phyloP scores from a whole-genome alignment of 192 early-diverging fungal genomes.

The Oehlia diaphana region DNA sequence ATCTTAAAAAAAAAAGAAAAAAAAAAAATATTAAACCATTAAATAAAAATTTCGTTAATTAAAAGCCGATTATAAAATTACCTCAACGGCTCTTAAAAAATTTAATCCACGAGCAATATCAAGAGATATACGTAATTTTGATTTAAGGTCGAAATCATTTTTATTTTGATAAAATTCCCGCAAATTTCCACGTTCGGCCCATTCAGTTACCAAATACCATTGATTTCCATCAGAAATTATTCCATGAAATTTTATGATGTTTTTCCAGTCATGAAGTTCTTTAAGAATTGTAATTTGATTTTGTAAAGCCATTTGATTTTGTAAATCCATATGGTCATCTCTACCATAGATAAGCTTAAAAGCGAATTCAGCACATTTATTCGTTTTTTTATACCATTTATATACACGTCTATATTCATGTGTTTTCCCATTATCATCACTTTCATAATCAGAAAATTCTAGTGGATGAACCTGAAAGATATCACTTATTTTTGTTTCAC shows the following conservation, averaged over 20 bases:
- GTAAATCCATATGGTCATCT: not conserved
- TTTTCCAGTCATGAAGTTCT: not conserved
- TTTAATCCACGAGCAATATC: slow-evolving; percentile 22
- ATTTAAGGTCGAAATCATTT: not conserved
- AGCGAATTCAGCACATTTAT: not conserved
- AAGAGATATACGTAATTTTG: slow-evolving; percentile 8
- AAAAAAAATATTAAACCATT: too few relatives aligned
- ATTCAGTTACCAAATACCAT: slow-evolving; percentile 11
- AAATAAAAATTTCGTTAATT: too few relatives aligned
- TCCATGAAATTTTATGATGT: slow-evolving; percentile 25
- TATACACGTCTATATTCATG: too few relatives aligned
- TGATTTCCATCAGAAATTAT: not conserved
- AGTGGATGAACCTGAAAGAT: too few relatives aligned
- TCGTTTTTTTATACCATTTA: not conserved
- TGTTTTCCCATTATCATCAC: too few relatives aligned
- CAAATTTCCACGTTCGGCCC: slow-evolving; percentile 9
- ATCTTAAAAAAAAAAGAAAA: not conserved
- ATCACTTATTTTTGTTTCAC: too few relatives aligned
- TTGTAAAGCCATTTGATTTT: not conserved
- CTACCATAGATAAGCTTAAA: not conserved
- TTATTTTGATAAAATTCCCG: slow-evolving; percentile 5
- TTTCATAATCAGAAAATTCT: too few relatives aligned
- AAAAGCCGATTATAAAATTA: too few relatives aligned
- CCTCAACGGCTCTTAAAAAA: not conserved
- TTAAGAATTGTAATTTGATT: not conserved